A percentile compares a stretch with the other conserved stretches of the same genome.
Evolutionary conservation across 2,329 filamentous ascomycete species (phyloP).

Genomic region (Cordyceps fumosorosea): DNA sequence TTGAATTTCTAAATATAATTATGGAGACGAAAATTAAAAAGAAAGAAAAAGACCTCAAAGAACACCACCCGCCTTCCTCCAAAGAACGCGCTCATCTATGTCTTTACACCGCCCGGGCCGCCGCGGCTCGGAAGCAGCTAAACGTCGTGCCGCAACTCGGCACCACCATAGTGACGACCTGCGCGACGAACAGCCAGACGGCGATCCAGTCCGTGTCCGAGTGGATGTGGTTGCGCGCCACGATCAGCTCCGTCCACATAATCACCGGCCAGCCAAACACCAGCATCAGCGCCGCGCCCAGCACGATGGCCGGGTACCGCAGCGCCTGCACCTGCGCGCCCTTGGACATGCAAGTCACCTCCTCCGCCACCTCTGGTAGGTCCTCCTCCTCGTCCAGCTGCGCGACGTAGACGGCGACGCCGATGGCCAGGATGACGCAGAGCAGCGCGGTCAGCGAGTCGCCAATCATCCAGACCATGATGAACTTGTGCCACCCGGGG

Average conservation of each 20-base stretch:
- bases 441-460: constrained; percentile 13
- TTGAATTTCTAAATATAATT: background rate
- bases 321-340: background rate
- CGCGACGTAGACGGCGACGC: background rate
- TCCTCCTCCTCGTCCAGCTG: constrained; percentile 3
- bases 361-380: background rate
- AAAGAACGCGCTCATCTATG: background rate
- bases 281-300: constrained; percentile 13
- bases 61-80: background rate
- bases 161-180: constrained; percentile 12
- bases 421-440: constrained; percentile 6
- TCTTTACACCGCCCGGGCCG: background rate
- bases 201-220: constrained; percentile 16
- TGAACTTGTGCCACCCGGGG: constrained; percentile 17
- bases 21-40: background rate
- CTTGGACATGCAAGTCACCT: background rate
- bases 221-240: constrained; percentile 15
- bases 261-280: constrained; percentile 15
- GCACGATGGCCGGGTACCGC: constrained; percentile 15
- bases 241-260: constrained; percentile 17
- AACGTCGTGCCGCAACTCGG: constrained; percentile 11
- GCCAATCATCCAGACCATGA: constrained; percentile 16
- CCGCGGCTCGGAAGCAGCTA: background rate
- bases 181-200: constrained; percentile 16
- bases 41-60: background rate